Evolutionary conservation across 306 rosid genomes (phyloP).

Genomic region (Dalbergia cultrata): DNA sequence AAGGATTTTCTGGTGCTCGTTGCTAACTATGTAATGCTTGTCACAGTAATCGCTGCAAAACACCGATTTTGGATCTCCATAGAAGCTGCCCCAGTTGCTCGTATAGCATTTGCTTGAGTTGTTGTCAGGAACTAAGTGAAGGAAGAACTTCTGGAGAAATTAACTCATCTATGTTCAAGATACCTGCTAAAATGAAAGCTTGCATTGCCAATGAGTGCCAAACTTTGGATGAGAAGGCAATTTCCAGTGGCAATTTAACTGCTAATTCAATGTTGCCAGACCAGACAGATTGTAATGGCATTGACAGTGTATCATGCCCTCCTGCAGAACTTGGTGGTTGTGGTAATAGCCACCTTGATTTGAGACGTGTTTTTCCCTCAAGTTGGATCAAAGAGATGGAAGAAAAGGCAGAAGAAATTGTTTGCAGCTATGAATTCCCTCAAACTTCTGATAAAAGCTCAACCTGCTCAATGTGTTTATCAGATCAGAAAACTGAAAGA

Average conservation of each 20-base stretch:
- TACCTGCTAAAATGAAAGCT: conserved; percentile 50
- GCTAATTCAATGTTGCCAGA: conserved; percentile 55
- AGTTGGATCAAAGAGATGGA: conserved; percentile 87
- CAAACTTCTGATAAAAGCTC: conserved; percentile 76
- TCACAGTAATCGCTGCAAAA: conserved; percentile 83
- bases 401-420: conserved; percentile 90
- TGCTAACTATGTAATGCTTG: conserved; percentile 51
- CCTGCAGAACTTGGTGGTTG: conserved; percentile 73
- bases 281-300: conserved; percentile 60
- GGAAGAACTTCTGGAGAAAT: conserved; percentile 55
- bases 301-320: conserved; percentile 64
- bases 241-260: conserved; percentile 48
- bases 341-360: conserved; percentile 71
- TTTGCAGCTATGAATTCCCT: conserved; percentile 95
- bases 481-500: conserved; percentile 60
- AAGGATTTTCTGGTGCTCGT: conserved; percentile 40
- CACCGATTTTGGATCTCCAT: conserved; percentile 78
- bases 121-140: conserved; percentile 64
- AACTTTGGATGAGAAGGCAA: conserved; percentile 52
- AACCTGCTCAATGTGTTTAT: conserved; percentile 77
- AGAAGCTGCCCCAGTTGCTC: conserved; percentile 90
- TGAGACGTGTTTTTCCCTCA: conserved; percentile 73
- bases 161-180: conserved; percentile 46
- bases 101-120: conserved; percentile 77
- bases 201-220: conserved; percentile 48